A percentile compares a stretch with the other conserved stretches of the same genome.
These are phyloP conservation scores for Penicillium sp. DNA, from an alignment of 2,329 filamentous ascomycete species.

Conservation along the genomic window DNA sequence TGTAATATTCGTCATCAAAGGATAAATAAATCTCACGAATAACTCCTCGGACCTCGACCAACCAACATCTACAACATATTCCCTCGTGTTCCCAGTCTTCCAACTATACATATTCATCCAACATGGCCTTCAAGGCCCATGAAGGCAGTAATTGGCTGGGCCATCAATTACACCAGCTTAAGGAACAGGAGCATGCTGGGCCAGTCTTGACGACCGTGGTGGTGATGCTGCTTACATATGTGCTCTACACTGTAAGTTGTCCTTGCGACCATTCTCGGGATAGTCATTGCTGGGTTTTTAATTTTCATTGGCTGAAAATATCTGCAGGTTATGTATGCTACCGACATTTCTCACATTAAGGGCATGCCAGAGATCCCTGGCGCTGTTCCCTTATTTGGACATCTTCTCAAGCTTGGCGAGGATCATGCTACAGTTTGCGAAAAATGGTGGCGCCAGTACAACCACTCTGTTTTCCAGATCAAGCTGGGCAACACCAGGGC, in stretches of 20 bases:
- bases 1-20: background rate
- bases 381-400: slow-evolving; percentile 57
- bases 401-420: slow-evolving; percentile 56
- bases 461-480: slow-evolving; percentile 58
- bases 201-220: background rate
- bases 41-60: no score
- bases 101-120: background rate
- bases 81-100: background rate
- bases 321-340: slow-evolving; percentile 27
- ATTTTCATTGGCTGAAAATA: background rate
- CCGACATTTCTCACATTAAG: slow-evolving; percentile 58
- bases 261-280: background rate
- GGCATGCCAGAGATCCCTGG: slow-evolving; percentile 59
- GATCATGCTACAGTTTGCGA: slow-evolving; percentile 55
- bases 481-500: slow-evolving; percentile 52
- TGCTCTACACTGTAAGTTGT: background rate
- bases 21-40: no score
- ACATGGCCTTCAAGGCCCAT: background rate
- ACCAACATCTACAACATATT: background rate
- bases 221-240: background rate
- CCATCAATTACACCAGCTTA: background rate
- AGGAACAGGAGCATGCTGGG: background rate
- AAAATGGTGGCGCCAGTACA: slow-evolving; percentile 57
- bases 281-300: background rate
- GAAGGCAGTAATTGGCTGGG: background rate